Evolutionary conservation across 1,284 basidiomycete genomes (phyloP), one percentile per base, ranked within the genome.

Genomic region (Gomphus bonarii): DNA sequence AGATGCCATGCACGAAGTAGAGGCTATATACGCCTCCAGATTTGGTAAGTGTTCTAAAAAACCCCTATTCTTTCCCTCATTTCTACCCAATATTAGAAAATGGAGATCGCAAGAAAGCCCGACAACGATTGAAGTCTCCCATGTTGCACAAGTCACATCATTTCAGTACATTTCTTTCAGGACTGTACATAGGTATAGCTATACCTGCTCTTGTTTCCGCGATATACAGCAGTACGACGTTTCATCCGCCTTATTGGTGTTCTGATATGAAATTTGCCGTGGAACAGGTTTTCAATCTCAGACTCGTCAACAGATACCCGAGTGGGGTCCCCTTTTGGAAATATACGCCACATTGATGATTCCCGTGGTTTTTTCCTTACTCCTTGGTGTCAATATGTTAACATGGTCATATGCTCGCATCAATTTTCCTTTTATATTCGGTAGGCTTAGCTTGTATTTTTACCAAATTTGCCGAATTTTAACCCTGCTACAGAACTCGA

Each of bases 371-470:
- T 91, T 97, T 66, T 75, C 82, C 0, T 65, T 95, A 35, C 72
- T 97, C 0, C 82, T 97, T 49, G 89, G 88, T 28, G 59, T 90
- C 44, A 95, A 98, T 67, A 64, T 97, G 10, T 65, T 84, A 16
- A 87, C 85, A 0, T 97, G 91, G 88, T 77, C 82, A 0, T 69
- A 72, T 1, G 76, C 83, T 3, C 76, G 89, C 47, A 91, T 97
- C 66, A 97, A 95, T 68, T 93, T 93, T 61, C 78, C 83, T 20
- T 95, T 97, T 68, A 95, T 97, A 54, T 95, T 97, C 64, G 84
- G 87, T 88, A 58, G 54, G 76, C n/a, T 1, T 65, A 12, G 18
- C 25, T 36, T 36, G 44, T 25, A 53, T 20, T 44, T 20, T 36
- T 40, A 57, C 14, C 38, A 57, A 14, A 31, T 55, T 25, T 20